A percentile compares a stretch with the other conserved stretches of the same genome.
Conservation (phyloP, 345 rosid species). For the Trapa bicornis region DNA sequence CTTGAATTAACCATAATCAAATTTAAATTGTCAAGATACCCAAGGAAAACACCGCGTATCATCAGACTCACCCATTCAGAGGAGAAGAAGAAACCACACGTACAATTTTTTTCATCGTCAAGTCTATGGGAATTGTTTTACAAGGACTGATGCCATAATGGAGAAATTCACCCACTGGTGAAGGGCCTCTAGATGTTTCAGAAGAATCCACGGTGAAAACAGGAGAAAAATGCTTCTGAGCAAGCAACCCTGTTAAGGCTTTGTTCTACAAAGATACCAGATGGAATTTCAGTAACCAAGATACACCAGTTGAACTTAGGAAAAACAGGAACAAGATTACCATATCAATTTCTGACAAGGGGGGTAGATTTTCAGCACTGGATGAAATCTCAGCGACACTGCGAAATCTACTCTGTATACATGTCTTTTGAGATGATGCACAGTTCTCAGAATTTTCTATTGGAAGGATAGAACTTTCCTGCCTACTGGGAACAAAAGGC, state of each 20-base stretch:
- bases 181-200: conserved; percentile 28
- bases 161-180: conserved; percentile 24
- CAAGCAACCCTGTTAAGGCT: conserved; percentile 73
- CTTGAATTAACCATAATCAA: not conserved
- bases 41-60: not conserved
- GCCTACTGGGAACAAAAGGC: conserved; percentile 24
- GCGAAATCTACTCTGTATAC: conserved; percentile 56
- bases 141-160: conserved; percentile 46
- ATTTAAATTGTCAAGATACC: not conserved
- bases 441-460: conserved; percentile 29
- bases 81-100: conserved; percentile 51
- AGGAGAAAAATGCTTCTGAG: conserved; percentile 26
- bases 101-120: conserved; percentile 68
- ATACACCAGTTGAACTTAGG: not conserved
- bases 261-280: conserved; percentile 39
- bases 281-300: conserved; percentile 6
- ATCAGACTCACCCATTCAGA: conserved; percentile 40
- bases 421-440: conserved; percentile 28
- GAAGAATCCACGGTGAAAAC: conserved; percentile 21
- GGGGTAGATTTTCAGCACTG: conserved; percentile 37
- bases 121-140: conserved; percentile 55
- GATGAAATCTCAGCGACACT: conserved; percentile 73
- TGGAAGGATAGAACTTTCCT: conserved; percentile 25
- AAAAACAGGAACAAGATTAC: conserved; percentile 30
- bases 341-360: conserved; percentile 55